phyloP scores from a whole-genome alignment of 257 asterid genomes.

The Solanum bulbocastanum region DNA sequence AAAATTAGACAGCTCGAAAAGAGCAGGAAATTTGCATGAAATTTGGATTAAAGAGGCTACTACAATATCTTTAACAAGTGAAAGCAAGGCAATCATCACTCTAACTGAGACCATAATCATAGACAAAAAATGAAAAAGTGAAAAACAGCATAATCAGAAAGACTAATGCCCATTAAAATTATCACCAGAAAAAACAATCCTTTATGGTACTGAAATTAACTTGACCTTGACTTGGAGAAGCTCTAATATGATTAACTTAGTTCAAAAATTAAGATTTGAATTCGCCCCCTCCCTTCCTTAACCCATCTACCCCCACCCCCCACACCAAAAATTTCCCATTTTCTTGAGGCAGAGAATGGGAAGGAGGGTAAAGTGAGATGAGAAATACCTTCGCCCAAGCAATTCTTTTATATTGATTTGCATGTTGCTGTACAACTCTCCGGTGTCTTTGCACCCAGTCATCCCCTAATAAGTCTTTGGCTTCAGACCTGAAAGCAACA shows the following conservation, averaged over 20 bases:
- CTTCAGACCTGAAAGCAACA: conserved; percentile 74
- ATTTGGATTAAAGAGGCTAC: not conserved
- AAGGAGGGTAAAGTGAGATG: not conserved
- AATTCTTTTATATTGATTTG: conserved; percentile 88
- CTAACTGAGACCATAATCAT: not conserved
- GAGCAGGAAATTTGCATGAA: not conserved
- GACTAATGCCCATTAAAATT: not conserved
- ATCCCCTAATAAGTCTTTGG: conserved; percentile 93
- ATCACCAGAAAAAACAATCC: not conserved
- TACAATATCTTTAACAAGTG: not conserved
- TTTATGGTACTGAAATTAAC: not conserved
- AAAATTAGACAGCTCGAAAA: not conserved
- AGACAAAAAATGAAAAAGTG: not conserved
- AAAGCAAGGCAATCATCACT: not conserved
- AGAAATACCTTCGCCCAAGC: conserved; percentile 85
- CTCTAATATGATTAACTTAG: not conserved
- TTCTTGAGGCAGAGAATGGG: not conserved
- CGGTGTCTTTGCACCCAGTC: conserved; percentile 99
- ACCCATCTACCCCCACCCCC: not conserved
- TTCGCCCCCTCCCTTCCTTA: not conserved
- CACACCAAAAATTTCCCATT: not conserved
- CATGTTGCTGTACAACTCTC: conserved; percentile 92
- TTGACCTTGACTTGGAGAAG: not conserved
- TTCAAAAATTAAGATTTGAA: not conserved
- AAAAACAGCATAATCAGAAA: not conserved